Conservation (phyloP, 768 basidiomycete species). For the Mycena rosella region DNA sequence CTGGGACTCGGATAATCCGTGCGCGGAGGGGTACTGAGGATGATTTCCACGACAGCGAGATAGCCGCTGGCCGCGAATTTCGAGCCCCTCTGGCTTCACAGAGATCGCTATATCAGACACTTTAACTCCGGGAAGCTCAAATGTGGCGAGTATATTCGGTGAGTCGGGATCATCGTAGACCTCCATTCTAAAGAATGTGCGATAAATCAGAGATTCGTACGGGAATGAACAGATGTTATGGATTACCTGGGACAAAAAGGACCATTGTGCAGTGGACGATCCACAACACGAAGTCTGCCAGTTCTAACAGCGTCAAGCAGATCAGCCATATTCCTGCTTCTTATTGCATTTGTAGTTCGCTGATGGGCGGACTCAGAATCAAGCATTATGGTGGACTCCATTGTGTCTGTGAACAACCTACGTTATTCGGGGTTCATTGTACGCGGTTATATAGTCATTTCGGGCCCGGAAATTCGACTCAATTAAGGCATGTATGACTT, state of each 20-base stretch:
- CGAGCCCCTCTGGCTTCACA: slow-evolving; percentile 8
- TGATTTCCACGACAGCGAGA: slow-evolving; percentile 16
- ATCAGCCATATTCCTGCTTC: not conserved
- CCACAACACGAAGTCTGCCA: slow-evolving; percentile 14
- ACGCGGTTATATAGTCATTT: not conserved
- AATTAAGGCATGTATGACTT: too few species aligned
- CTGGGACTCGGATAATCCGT: not conserved
- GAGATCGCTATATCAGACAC: not conserved
- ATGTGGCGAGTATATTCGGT: slow-evolving; percentile 9
- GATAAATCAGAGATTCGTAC: not conserved
- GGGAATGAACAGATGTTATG: not conserved
- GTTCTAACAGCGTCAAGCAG: slow-evolving; percentile 1
- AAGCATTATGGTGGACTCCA: not conserved
- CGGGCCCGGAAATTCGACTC: not conserved
- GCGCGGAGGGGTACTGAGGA: slow-evolving; percentile 16
- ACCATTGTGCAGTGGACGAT: not conserved
- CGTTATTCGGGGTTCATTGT: not conserved
- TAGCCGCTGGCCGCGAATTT: slow-evolving; percentile 48
- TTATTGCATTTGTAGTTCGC: not conserved
- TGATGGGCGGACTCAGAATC: not conserved
- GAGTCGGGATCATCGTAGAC: slow-evolving; percentile 13
- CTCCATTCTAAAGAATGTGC: slow-evolving; percentile 51
- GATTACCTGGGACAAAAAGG: slow-evolving; percentile 20
- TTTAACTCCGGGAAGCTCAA: slow-evolving; percentile 25
- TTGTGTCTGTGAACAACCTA: not conserved